phyloP scores from a whole-genome alignment of 495 filamentous ascomycete genomes.

The Penicillium psychrofluorescens region DNA sequence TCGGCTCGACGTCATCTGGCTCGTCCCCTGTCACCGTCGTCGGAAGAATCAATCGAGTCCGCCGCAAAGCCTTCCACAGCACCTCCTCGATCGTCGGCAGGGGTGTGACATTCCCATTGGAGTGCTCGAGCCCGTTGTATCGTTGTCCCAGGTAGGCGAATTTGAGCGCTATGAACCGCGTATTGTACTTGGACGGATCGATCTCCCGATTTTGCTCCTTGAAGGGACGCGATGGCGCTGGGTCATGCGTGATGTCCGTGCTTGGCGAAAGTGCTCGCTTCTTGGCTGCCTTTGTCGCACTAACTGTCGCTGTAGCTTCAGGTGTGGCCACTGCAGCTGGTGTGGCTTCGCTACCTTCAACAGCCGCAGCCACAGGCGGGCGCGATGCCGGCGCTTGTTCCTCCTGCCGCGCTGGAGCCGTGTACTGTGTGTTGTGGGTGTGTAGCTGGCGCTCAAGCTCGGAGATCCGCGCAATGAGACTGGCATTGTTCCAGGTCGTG shows the following conservation, averaged over 20 bases:
- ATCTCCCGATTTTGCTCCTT: constrained; percentile 42
- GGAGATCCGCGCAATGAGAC: constrained; percentile 57
- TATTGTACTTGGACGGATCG: constrained; percentile 74
- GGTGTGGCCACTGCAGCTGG: no score
- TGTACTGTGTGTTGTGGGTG: constrained; percentile 34
- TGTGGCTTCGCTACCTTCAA: no score
- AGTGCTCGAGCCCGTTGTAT: constrained; percentile 89
- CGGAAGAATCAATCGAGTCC: constrained; percentile 72
- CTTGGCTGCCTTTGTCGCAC: constrained; percentile 1
- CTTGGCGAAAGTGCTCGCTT: constrained; percentile 17
- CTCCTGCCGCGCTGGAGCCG: background rate
- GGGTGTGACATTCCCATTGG: constrained; percentile 54
- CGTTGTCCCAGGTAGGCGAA: constrained; percentile 85
- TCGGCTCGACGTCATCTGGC: constrained; percentile 15
- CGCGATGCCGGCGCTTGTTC: no score
- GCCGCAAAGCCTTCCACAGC: constrained; percentile 81
- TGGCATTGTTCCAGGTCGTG: constrained; percentile 56
- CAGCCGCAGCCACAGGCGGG: no score
- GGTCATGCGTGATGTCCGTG: constrained; percentile 19
- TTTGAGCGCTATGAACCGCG: constrained; percentile 81
- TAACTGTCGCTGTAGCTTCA: no score
- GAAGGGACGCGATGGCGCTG: constrained; percentile 16
- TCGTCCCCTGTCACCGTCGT: constrained; percentile 33
- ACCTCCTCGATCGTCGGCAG: constrained; percentile 83
- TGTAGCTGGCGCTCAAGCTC: constrained; percentile 57